These are phyloP conservation scores for Sclerotinia spermophila DNA, from an alignment of 2,329 filamentous ascomycete species.

Conservation along the genomic window DNA sequence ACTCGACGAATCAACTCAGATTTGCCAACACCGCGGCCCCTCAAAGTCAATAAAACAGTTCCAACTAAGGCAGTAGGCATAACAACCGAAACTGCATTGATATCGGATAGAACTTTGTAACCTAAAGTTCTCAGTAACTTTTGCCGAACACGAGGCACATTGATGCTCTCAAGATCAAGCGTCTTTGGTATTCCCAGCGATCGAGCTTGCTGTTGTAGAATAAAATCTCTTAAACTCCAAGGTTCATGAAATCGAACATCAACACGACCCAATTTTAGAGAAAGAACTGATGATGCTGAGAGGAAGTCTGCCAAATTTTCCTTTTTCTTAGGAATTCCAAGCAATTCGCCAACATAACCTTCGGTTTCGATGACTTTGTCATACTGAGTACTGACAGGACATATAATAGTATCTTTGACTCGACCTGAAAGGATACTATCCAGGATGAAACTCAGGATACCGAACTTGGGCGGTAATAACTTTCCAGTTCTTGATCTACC, in stretches of 20 bases:
- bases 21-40: slow-evolving; percentile 88
- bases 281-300: slow-evolving; percentile 80
- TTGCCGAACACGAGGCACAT: slow-evolving; percentile 42
- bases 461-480: slow-evolving; percentile 89
- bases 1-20: slow-evolving; percentile 80
- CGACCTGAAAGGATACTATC: slow-evolving; percentile 86
- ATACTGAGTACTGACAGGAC: slow-evolving; percentile 95
- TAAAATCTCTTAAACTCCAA: slow-evolving; percentile 82
- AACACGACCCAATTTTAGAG: slow-evolving; percentile 82
- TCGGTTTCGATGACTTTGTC: slow-evolving; percentile 99
- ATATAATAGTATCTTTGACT: slow-evolving; percentile 87
- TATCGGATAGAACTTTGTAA: slow-evolving; percentile 88
- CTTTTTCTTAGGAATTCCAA: slow-evolving; percentile 92
- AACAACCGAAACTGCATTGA: slow-evolving; percentile 93
- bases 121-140: slow-evolving; percentile 81
- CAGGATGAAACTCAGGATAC: slow-evolving; percentile 85
- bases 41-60: slow-evolving; percentile 84
- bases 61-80: slow-evolving; percentile 98
- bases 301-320: slow-evolving; percentile 90
- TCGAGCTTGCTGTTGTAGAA: slow-evolving; percentile 68
- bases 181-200: slow-evolving; percentile 48
- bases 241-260: slow-evolving; percentile 96
- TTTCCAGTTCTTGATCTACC: slow-evolving; percentile 92
- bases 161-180: slow-evolving; percentile 45
- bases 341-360: slow-evolving; percentile 89